These are phyloP conservation scores for Sphagnum fallax DNA, from an alignment of 228 moss, liverwort and hornwort species.

Conservation along the genomic window DNA sequence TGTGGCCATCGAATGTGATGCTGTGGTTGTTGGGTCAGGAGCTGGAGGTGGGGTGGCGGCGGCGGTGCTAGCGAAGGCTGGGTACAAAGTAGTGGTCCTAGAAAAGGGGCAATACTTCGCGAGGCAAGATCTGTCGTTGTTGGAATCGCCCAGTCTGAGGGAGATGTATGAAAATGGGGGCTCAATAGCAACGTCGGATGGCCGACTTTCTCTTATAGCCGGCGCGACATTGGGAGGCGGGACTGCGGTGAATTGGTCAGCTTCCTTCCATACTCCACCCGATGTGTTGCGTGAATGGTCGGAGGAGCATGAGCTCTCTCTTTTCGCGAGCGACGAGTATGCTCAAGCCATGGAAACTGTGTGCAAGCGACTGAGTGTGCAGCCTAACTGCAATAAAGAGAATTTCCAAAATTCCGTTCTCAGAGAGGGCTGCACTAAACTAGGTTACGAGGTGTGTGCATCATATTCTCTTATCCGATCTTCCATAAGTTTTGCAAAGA, in stretches of 20 bases:
- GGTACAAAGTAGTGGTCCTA: conserved; percentile 31
- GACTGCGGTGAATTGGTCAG: conserved; percentile 34
- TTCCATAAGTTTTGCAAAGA: too few species aligned
- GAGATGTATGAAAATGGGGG: conserved; percentile 27
- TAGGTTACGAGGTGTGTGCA: conserved; percentile 10
- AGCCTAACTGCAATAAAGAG: conserved; percentile 5
- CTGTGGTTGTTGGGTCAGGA: conserved; percentile 42
- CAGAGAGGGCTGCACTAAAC: conserved; percentile 16
- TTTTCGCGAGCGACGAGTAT: conserved; percentile 16
- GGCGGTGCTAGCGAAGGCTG: conserved; percentile 32
- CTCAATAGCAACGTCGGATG: conserved; percentile 11
- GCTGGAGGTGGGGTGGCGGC: conserved; percentile 48
- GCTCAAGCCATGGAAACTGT: conserved; percentile 29
- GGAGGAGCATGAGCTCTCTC: conserved; percentile 12
- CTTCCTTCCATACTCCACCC: conserved; percentile 26
- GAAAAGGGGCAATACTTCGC: conserved; percentile 41
- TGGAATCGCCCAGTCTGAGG: conserved; percentile 14
- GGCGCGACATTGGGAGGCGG: conserved; percentile 48
- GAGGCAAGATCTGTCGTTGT: conserved; percentile 22
- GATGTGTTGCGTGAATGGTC: conserved; percentile 42
- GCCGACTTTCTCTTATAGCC: conserved; percentile 14
- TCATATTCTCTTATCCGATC: too few species aligned
- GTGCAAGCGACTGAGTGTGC: conserved; percentile 15
- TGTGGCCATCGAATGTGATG: conserved; percentile 26
- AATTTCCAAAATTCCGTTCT: conserved; percentile 32